Evolutionary conservation across 768 basidiomycete genomes (phyloP).

Genomic region (Tylopilus sp.): DNA sequence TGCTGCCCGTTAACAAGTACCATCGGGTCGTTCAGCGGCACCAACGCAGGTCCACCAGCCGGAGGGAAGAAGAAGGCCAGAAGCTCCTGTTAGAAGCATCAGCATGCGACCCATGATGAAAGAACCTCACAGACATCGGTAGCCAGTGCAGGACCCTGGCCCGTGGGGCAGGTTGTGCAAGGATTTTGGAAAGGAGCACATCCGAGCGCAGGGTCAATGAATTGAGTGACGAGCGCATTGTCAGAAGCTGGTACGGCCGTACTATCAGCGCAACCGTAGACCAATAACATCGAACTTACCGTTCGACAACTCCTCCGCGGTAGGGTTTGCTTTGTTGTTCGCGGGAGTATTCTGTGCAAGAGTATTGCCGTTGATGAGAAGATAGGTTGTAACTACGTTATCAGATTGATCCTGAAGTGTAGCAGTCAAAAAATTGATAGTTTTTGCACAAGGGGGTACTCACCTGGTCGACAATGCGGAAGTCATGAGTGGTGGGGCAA

Average conservation of each 20-base stretch:
- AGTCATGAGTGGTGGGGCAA: constrained; percentile 27
- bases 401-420: constrained; percentile 26
- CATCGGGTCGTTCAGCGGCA: constrained; percentile 27
- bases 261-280: background rate
- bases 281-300: constrained; percentile 6
- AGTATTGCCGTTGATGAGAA: constrained; percentile 20
- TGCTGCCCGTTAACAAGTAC: constrained; percentile 23
- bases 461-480: constrained; percentile 27
- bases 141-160: constrained; percentile 18
- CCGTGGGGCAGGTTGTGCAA: constrained; percentile 22
- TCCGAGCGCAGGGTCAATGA: constrained; percentile 25
- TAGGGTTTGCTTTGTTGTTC: constrained; percentile 24
- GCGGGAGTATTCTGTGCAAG: constrained; percentile 26
- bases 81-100: constrained; percentile 19
- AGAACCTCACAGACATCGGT: constrained; percentile 16
- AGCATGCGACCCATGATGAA: background rate
- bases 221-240: constrained; percentile 24
- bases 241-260: constrained; percentile 20
- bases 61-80: constrained; percentile 24
- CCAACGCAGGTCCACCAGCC: constrained; percentile 20
- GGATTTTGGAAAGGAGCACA: constrained; percentile 25
- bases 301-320: constrained; percentile 22
- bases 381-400: constrained; percentile 28
- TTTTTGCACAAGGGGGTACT: background rate
- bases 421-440: background rate